Conservation (phyloP, 2,329 filamentous ascomycete species). For the Daldinia sp. region DNA sequence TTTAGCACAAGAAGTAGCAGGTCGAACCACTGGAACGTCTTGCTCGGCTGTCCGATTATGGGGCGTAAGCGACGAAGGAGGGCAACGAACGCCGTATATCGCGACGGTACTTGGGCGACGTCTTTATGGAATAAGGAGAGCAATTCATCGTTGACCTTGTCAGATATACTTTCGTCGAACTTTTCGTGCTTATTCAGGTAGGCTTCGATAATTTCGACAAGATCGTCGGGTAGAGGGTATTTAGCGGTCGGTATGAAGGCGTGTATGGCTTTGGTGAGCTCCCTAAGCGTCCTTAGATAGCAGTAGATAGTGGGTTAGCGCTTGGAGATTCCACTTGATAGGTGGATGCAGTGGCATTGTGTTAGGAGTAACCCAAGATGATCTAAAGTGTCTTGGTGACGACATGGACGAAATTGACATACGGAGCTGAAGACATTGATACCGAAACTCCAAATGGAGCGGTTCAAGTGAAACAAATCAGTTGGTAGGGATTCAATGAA, state of each 20-base stretch:
- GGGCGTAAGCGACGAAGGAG: constrained; percentile 71
- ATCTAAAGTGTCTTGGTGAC: background rate
- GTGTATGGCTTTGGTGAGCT: constrained; percentile 66
- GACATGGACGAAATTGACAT: constrained; percentile 35
- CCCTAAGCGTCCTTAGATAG: constrained; percentile 62
- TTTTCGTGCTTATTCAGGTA: constrained; percentile 74
- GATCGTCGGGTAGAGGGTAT: constrained; percentile 72
- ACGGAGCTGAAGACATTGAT: constrained; percentile 45
- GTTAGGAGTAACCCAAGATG: constrained; percentile 6
- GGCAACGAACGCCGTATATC: constrained; percentile 73
- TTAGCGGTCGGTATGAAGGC: constrained; percentile 58
- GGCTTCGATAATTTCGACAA: constrained; percentile 67
- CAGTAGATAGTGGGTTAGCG: constrained; percentile 32
- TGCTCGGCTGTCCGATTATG: constrained; percentile 67
- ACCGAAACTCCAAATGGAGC: constrained; percentile 34
- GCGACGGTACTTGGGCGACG: constrained; percentile 63
- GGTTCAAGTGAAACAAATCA: constrained; percentile 14
- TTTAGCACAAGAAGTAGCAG: constrained; percentile 64
- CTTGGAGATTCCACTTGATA: background rate
- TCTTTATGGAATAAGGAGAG: constrained; percentile 70
- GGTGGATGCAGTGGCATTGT: background rate
- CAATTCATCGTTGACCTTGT: constrained; percentile 78
- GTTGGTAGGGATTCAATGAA: constrained; percentile 11
- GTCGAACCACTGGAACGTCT: constrained; percentile 77
- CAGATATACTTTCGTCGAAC: constrained; percentile 73